These are phyloP conservation scores for Cordyceps sp. DNA, from an alignment of 2,329 filamentous ascomycete species.

Conservation along the genomic window DNA sequence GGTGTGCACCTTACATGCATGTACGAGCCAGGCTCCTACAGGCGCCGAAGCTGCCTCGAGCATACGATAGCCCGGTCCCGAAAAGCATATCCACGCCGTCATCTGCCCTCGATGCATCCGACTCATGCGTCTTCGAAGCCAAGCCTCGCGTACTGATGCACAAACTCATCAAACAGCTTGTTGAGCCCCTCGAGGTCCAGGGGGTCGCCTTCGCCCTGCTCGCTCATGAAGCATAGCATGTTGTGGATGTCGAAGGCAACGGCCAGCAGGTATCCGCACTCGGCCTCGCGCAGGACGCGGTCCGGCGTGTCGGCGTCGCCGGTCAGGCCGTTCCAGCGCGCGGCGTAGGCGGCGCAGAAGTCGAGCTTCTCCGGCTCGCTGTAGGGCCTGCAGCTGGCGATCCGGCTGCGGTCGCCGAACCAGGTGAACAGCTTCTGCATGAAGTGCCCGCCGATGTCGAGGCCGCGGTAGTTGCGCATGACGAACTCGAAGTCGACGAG, in stretches of 20 bases:
- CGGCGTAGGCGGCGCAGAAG: constrained; percentile 6
- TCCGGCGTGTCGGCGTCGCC: constrained; percentile 5
- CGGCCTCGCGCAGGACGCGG: constrained; percentile 4
- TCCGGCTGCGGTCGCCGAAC: constrained; percentile 5
- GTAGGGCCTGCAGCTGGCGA: constrained; percentile 4
- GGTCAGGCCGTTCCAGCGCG: constrained; percentile 4
- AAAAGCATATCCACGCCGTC: too few relatives aligned
- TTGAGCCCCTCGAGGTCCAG: constrained; percentile 4
- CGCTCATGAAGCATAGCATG: constrained; percentile 6
- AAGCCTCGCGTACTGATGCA: constrained; percentile 1
- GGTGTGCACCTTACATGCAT: too few relatives aligned
- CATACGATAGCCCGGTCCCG: too few relatives aligned
- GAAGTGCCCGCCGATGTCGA: constrained; percentile 7
- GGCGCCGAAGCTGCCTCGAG: too few relatives aligned
- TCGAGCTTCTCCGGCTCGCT: constrained; percentile 5
- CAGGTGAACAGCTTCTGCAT: constrained; percentile 8
- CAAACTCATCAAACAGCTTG: constrained; percentile 4
- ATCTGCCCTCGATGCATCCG: too few relatives aligned
- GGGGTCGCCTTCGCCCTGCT: constrained; percentile 2
- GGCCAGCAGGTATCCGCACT: constrained; percentile 6
- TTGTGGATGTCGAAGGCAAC: constrained; percentile 7
- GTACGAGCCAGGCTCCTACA: too few relatives aligned
- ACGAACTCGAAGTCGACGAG: constrained; percentile 7
- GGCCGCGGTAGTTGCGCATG: constrained; percentile 6
- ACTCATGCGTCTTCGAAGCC: too few relatives aligned